These are phyloP conservation scores for Thamnidium elegans DNA, from an alignment of 192 early-diverging fungal genomes.

Conservation along the genomic window DNA sequence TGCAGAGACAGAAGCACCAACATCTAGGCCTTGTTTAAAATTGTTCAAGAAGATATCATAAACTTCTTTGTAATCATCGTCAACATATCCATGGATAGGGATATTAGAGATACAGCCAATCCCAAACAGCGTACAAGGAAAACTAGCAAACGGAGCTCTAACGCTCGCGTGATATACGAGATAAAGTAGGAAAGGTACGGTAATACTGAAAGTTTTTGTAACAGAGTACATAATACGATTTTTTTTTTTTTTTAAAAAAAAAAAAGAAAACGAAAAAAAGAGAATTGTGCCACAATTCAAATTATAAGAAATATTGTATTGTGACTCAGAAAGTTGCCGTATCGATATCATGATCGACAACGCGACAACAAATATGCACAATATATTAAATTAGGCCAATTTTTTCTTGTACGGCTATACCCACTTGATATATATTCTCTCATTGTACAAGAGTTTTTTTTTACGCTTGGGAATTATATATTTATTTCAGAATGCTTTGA, in stretches of 20 bases:
- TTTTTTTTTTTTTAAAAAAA: too few relatives aligned
- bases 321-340: too few relatives aligned
- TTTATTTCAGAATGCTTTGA: too few relatives aligned
- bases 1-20: slow-evolving; percentile 46
- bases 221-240: background rate
- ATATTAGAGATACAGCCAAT: background rate
- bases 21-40: slow-evolving; percentile 43
- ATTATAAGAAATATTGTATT: too few relatives aligned
- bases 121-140: background rate
- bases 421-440: too few relatives aligned
- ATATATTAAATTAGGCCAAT: too few relatives aligned
- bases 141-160: slow-evolving; percentile 3
- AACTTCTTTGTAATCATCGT: slow-evolving; percentile 7
- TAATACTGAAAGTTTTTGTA: background rate
- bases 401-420: too few relatives aligned
- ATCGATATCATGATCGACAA: too few relatives aligned
- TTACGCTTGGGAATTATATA: too few relatives aligned
- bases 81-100: slow-evolving; percentile 8
- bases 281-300: background rate
- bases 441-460: too few relatives aligned
- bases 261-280: background rate
- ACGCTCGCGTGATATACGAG: background rate
- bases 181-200: background rate
- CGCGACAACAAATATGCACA: too few relatives aligned
- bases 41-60: slow-evolving; percentile 12